Evolutionary conservation across 2,329 filamentous ascomycete genomes (phyloP), one percentile per base, ranked within the genome.

Genomic region (Paraphoma sp.): DNA sequence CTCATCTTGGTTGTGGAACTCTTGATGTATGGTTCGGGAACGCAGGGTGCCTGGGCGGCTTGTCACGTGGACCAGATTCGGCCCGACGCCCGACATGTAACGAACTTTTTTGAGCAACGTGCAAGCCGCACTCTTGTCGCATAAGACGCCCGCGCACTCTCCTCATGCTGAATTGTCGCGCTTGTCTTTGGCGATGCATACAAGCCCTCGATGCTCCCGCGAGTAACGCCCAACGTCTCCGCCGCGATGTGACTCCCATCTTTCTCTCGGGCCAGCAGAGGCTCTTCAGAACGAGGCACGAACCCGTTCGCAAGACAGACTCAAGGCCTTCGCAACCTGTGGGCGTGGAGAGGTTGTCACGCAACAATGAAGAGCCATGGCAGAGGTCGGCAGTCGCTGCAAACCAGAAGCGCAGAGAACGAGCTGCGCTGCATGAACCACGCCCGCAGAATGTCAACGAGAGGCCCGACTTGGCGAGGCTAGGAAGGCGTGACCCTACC

Each of bases 91-190:
- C 11, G 16, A 42, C 40, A 42, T 42, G 40, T 23, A 31, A 28
- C n/a, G 12, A 30, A 31, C 14, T 46, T 46, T 46, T 42, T 42
- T 46, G 40, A 42, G 40, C 11, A 42, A 42, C 40, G 8, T 14
- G 14, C 40, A 17, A 42, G 8, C 14, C n/a, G 40, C 40, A 54
- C 28, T 36, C 54, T 45, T 41, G 43, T 41, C 40, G 48, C 49
- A 59, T 48, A 59, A 44, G 51, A 56, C 60, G 16, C 54, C 44
- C 29, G 44, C 55, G 50, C 60, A 48, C 58, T 56, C 54, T 57
- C 51, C 56, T 63, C 50, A 82, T 82, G 80, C 73, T 81, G 56
- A 77, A 77, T 48, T 82, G 80, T 62, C 76, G 74, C 58, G 73
- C 76, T 60, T 81, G 79, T 68, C 71, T 79, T 48, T 69, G 74